Base-by-base conservation (phyloP, 768 basidiomycete species). In the Rhodotorula diobovata region DNA sequence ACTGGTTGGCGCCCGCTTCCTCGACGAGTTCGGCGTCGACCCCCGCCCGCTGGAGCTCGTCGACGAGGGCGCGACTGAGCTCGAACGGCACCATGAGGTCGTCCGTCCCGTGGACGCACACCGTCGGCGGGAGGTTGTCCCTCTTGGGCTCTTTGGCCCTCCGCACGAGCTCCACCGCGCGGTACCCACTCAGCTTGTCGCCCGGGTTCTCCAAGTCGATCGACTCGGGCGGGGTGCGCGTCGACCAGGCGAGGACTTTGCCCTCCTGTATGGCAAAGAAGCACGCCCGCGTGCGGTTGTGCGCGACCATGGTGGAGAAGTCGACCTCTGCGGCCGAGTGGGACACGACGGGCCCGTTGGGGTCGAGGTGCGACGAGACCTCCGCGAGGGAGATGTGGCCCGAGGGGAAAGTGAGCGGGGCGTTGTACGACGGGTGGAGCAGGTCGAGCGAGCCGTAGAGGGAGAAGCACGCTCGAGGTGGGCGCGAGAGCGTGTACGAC, bases 211-310 rank as follows among this genome's bases (percentile, higher is more conserved):
- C 51, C 21, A 50, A 25, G 58, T 65, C 54, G 63, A 64, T 23
- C 23, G 51, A 48, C 56, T 41, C 56, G 37, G 25, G 18, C 4
- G 25, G 6, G 7, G n/a, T n/a, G n/a, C 37, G 61, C 4, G 50
- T 51, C 11, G 54, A 61, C 12, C 39, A 43, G 16, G 39, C 54
- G 37, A 48, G 65, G 35, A 67, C 51, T 32, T 51, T 58, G 12
- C 73, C 73, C 65, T 74, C 73, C 48, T 74, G 73, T 4, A 74
- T 30, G 4, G 68, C 62, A 51, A 48, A 74, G 68, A 74, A 74
- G 37, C 73, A 74, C 11, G 73, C 73, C 4, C 54, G 34, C 0
- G 73, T 74, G 10, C 73, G 41, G 10, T 51, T 57, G 6, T 53
- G 20, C 28, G 73, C 73, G 32, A 51, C 43, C 37, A 74, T 39